Percentiles rank a stretch among this genome's conserved stretches.
Evolutionary conservation across 441 rosid genomes (phyloP).

Genomic region (Croton laevigatus): DNA sequence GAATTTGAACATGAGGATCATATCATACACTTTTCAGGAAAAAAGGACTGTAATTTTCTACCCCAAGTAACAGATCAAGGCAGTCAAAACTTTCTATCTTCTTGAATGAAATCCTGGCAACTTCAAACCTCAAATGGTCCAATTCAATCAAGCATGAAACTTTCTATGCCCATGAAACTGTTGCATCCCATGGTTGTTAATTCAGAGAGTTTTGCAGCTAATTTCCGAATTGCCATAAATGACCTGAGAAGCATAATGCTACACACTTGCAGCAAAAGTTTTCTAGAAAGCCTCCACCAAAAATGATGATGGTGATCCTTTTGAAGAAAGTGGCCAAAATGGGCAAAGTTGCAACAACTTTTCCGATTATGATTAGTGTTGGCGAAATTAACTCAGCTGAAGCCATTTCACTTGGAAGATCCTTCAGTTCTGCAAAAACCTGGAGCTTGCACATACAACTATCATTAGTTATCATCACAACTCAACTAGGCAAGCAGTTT

Average conservation of each 20-base stretch:
- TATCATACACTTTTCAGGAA: too few relatives aligned
- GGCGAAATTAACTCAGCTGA: constrained; percentile 67
- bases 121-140: too few relatives aligned
- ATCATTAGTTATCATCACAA: constrained; percentile 4
- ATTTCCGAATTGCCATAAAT: background rate
- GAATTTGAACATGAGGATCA: too few relatives aligned
- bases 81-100: too few relatives aligned
- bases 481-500: background rate
- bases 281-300: constrained; percentile 45
- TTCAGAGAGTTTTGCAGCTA: too few relatives aligned
- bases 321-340: constrained; percentile 53
- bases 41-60: too few relatives aligned
- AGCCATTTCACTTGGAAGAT: constrained; percentile 63
- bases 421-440: constrained; percentile 78
- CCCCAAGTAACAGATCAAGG: too few relatives aligned
- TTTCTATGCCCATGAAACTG: too few relatives aligned
- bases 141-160: too few relatives aligned
- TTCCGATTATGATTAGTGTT: constrained; percentile 79
- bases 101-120: too few relatives aligned
- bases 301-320: constrained; percentile 40
- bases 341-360: constrained; percentile 90
- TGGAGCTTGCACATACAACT: constrained; percentile 21
- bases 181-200: too few relatives aligned
- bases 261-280: background rate
- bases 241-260: background rate